These are phyloP conservation scores for Senecio squalidus DNA, from an alignment of 140 eudicot genomes.

Conservation along the genomic window DNA sequence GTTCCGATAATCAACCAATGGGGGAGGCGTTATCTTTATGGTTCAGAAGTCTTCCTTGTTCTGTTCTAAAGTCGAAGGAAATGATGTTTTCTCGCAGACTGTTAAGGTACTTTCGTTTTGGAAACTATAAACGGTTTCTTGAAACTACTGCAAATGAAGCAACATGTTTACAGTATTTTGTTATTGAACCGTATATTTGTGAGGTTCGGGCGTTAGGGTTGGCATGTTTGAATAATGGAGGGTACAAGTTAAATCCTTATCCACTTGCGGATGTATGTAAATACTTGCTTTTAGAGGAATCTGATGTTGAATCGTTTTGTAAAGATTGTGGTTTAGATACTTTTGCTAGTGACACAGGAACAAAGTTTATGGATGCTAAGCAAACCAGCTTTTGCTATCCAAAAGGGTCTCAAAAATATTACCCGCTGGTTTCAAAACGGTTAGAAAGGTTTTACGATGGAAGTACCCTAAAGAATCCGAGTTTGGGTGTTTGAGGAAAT, in stretches of 20 bases:
- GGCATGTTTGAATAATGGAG: slow-evolving; percentile 59
- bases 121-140: slow-evolving; percentile 64
- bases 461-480: not conserved
- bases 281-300: slow-evolving; percentile 57
- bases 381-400: slow-evolving; percentile 48
- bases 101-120: slow-evolving; percentile 65
- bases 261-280: slow-evolving; percentile 45
- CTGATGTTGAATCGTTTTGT: slow-evolving; percentile 64
- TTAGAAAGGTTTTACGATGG: slow-evolving; percentile 33
- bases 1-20: slow-evolving; percentile 44
- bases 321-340: slow-evolving; percentile 62
- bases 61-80: slow-evolving; percentile 55
- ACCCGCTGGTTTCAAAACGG: slow-evolving; percentile 42
- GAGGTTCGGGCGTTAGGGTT: slow-evolving; percentile 72
- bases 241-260: slow-evolving; percentile 73
- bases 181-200: slow-evolving; percentile 58
- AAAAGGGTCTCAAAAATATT: slow-evolving; percentile 36
- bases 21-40: slow-evolving; percentile 71
- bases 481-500: not conserved
- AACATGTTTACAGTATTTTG: slow-evolving; percentile 60
- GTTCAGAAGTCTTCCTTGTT: slow-evolving; percentile 55
- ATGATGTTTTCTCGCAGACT: slow-evolving; percentile 61
- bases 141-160: slow-evolving; percentile 50
- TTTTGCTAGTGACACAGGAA: slow-evolving; percentile 41
- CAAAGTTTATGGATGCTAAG: slow-evolving; percentile 49